These are phyloP conservation scores for Chlorella sp. DNA, from an alignment of 139 green algal genomes.

Conservation along the genomic window DNA sequence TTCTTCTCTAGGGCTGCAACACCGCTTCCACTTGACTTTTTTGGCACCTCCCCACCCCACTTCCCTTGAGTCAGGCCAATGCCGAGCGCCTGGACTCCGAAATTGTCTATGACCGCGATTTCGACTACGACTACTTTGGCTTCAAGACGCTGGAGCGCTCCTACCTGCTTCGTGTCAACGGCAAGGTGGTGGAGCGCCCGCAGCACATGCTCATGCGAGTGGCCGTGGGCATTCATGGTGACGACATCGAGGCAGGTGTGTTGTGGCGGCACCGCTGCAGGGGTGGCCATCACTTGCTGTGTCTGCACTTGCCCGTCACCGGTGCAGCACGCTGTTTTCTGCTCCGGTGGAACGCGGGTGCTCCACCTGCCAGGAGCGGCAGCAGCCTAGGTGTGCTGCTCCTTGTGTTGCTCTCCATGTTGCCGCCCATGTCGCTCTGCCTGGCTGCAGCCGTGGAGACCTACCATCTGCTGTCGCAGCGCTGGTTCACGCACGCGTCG, in stretches of 20 bases:
- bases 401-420: too few species aligned
- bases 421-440: too few species aligned
- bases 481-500: slow-evolving; percentile 98
- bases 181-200: slow-evolving; percentile 95
- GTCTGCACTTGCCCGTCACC: too few species aligned
- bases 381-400: too few species aligned
- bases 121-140: slow-evolving; percentile 99
- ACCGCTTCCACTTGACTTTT: too few species aligned
- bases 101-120: slow-evolving; percentile 99
- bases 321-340: background rate
- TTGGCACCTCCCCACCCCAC: background rate
- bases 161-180: slow-evolving; percentile 97
- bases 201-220: slow-evolving; percentile 99
- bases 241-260: slow-evolving; percentile 65
- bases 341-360: too few species aligned
- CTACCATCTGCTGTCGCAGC: slow-evolving; percentile 93
- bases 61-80: slow-evolving; percentile 51
- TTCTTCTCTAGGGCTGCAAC: too few species aligned
- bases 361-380: too few species aligned
- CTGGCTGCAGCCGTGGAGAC: slow-evolving; percentile 70
- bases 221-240: slow-evolving; percentile 93
- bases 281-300: background rate
- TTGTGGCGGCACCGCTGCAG: background rate
- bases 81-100: slow-evolving; percentile 89
- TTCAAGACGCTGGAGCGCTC: slow-evolving; percentile 99